Conservation (phyloP, 331 rosid genomes). For the Erythrophleum ivorense region DNA sequence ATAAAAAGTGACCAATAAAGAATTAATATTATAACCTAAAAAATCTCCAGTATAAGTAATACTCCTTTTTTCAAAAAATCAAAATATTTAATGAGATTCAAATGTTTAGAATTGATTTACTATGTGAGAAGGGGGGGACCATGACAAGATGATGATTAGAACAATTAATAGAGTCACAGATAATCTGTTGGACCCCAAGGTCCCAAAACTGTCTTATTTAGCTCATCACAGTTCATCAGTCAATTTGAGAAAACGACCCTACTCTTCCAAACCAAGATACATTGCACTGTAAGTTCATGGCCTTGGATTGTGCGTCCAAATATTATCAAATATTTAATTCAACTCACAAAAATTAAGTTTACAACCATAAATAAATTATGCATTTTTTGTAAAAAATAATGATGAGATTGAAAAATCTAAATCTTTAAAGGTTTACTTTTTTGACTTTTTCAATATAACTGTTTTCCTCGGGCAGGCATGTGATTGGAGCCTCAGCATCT, state of each 20-base stretch:
- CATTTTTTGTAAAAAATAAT: too few species aligned
- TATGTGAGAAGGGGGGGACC: slow-evolving; percentile 29
- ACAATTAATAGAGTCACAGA: slow-evolving; percentile 10
- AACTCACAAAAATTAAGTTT: too few species aligned
- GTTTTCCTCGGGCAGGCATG: background rate
- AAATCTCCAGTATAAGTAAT: too few species aligned
- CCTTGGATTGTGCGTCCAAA: too few species aligned
- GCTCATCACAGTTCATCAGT: slow-evolving; percentile 32
- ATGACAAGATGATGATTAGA: background rate
- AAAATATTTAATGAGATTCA: background rate
- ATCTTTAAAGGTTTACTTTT: too few species aligned
- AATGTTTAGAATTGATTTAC: background rate
- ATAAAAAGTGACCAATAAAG: too few species aligned
- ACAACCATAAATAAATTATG: too few species aligned
- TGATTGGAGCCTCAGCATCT: background rate
- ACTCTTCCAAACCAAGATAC: background rate
- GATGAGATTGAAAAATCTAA: too few species aligned
- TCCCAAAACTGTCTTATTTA: background rate
- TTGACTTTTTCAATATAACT: background rate
- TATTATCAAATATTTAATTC: too few species aligned
- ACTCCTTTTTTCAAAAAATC: too few species aligned
- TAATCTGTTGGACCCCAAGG: background rate
- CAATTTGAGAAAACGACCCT: slow-evolving; percentile 22
- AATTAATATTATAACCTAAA: too few species aligned
- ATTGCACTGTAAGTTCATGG: too few species aligned